Percentiles rank a stretch among this genome's conserved stretches.
Conservation (phyloP, 2,329 filamentous ascomycete genomes). For the Aureobasidium lini region DNA sequence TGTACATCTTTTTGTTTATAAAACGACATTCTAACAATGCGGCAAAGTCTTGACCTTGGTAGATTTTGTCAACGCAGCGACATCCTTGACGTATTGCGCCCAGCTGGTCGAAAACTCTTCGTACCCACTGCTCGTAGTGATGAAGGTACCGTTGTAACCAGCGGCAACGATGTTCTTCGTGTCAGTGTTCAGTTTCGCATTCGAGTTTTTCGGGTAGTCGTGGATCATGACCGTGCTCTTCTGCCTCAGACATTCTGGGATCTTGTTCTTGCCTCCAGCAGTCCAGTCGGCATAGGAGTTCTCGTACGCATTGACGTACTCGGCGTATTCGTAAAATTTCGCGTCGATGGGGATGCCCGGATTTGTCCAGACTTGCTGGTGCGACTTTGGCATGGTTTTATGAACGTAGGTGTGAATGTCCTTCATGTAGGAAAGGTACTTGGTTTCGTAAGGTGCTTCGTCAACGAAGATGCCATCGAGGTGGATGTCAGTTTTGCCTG, state of each 20-base stretch:
- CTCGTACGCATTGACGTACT: conserved; percentile 9
- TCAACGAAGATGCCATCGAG: conserved; percentile 24
- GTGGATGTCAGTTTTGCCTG: conserved; percentile 17
- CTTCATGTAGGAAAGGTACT: conserved; percentile 15
- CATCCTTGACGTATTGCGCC: conserved; percentile 6
- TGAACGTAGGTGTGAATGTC: background rate
- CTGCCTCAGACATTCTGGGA: conserved; percentile 1
- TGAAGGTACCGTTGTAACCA: background rate
- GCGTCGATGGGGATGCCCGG: conserved; percentile 14
- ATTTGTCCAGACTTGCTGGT: conserved; percentile 14
- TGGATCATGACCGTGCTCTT: conserved; percentile 7
- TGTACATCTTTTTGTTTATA: too few species aligned
- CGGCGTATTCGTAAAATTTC: conserved; percentile 7
- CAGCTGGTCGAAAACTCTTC: background rate
- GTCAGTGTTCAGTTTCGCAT: background rate
- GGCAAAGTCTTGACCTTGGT: conserved; percentile 9
- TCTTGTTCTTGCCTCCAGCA: background rate
- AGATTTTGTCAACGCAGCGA: background rate
- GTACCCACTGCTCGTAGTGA: background rate
- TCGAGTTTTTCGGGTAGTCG: background rate
- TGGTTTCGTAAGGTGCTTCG: conserved; percentile 18
- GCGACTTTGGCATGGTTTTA: conserved; percentile 3
- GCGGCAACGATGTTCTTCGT: background rate
- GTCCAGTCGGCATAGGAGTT: conserved; percentile 2
- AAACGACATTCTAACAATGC: background rate